Base-by-base conservation (phyloP, 2,329 filamentous ascomycete genomes). In the Metarhizium guizhouense region DNA sequence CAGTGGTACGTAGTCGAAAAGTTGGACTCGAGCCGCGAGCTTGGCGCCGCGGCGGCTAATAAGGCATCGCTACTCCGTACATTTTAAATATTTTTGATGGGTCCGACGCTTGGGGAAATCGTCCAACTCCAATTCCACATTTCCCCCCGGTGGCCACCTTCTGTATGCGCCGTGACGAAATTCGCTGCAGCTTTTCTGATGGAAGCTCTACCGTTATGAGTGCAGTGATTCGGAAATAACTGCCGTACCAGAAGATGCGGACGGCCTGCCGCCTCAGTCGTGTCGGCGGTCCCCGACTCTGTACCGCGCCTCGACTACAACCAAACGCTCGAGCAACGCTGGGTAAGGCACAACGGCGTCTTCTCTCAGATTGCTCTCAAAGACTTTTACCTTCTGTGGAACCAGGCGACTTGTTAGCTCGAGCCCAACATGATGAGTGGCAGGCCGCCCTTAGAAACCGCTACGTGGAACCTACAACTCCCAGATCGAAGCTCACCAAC, bases 201-300 rank as follows among this genome's bases (percentile, higher is more conserved):
- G 25, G 42, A 18, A 45, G 6, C 42, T 45, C n/a, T 16, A 11
- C 14, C 14, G 13, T 11, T 40, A 40, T 40, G 38, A 40, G 13
- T 40, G 38, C 2, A 14, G 5, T 16, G 8, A 40, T 14, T 14
- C 25, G 10, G 7, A 29, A 13, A 48, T 6, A 25, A 51, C 7
- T 43, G 16, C 36, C 38, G 13, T 16, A 10, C 13, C 52, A 10
- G 34, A 48, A 60, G 56, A 65, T 67, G 63, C 58, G 57, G 58
- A 56, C 58, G 57, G 64, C 61, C 56, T 58, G 59, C 45, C 58
- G 59, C 42, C 58, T 62, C 52, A 61, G 58, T 55, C 64, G 64
- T 54, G 59, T 61, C 56, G 61, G 58, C 57, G 59, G 58, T 56
- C 51, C 57, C 55, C 64, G 64, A 62, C 60, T 63, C 54, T 54